Evolutionary conservation across 371 early-diverging fungal genomes (phyloP).

Genomic region (Rhizopus delemar): DNA sequence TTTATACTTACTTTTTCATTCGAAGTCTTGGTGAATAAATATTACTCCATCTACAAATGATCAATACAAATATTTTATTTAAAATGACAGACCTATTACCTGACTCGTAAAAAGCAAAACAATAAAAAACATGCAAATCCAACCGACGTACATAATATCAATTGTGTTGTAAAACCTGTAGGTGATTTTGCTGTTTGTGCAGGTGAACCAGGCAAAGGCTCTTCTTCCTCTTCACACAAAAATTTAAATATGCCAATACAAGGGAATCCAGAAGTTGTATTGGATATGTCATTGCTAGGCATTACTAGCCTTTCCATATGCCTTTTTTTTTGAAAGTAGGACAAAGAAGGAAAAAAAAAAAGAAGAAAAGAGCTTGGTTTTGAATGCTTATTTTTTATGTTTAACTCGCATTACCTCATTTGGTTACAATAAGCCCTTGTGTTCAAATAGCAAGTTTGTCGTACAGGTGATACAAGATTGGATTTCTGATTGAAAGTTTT

Average conservation of each 20-base stretch:
- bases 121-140: slow-evolving; percentile 46
- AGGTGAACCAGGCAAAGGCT: slow-evolving; percentile 49
- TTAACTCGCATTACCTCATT: not conserved
- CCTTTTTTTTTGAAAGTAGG: not conserved
- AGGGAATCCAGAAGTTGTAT: slow-evolving; percentile 19
- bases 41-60: slow-evolving; percentile 45
- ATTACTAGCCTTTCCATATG: not conserved
- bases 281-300: not conserved
- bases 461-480: no score
- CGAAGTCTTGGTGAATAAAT: slow-evolving; percentile 64
- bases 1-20: slow-evolving; percentile 53
- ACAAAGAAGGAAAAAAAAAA: not conserved
- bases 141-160: slow-evolving; percentile 44
- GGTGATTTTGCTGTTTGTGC: slow-evolving; percentile 44
- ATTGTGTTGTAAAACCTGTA: slow-evolving; percentile 49
- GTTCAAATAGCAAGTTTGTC: no score
- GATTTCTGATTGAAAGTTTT: no score
- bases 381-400: not conserved
- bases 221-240: slow-evolving; percentile 33
- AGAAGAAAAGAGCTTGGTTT: not conserved
- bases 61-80: no score
- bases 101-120: slow-evolving; percentile 45
- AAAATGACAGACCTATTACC: slow-evolving; percentile 21
- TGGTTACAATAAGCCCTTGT: no score
- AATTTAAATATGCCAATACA: slow-evolving; percentile 26